Conservation (phyloP, 1,284 basidiomycete species). For the Hemileia vastatrix region DNA sequence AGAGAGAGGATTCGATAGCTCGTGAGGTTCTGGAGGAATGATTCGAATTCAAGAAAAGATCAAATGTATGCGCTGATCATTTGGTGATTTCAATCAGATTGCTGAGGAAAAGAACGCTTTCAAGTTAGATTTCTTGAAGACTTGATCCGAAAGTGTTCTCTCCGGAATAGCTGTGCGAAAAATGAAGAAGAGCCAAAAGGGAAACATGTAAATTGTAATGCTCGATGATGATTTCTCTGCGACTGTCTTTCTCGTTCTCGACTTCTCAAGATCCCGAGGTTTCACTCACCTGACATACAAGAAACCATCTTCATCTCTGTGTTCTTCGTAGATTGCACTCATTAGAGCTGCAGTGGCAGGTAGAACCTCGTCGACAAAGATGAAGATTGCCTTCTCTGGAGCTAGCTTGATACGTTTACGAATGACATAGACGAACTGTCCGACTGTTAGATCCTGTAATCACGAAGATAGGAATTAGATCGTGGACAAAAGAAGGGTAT, state of each 20-base stretch:
- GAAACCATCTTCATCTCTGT: constrained; percentile 96
- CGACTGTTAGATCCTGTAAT: constrained; percentile 83
- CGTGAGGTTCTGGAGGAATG: no score
- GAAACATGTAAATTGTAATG: not conserved
- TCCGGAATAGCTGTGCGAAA: constrained; percentile 65
- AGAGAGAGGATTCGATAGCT: no score
- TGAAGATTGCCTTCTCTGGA: constrained; percentile 98
- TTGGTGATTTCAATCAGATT: no score
- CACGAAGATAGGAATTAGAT: no score
- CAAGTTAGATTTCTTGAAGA: no score
- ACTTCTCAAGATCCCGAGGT: not conserved
- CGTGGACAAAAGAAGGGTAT: constrained; percentile 21
- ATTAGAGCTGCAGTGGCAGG: constrained; percentile 96
- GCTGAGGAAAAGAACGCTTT: no score
- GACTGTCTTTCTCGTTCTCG: no score
- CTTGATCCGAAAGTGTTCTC: constrained; percentile 97
- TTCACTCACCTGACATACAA: constrained; percentile 59
- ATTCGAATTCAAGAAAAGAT: no score
- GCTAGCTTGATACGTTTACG: constrained; percentile 99
- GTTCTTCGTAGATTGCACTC: constrained; percentile 98
- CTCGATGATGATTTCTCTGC: no score
- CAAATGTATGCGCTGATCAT: no score
- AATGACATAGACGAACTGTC: constrained; percentile 99
- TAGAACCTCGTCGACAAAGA: constrained; percentile 95
- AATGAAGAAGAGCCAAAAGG: not conserved